phyloP scores from a whole-genome alignment of 768 basidiomycete genomes.

The Tricholoma bakamatsutake region DNA sequence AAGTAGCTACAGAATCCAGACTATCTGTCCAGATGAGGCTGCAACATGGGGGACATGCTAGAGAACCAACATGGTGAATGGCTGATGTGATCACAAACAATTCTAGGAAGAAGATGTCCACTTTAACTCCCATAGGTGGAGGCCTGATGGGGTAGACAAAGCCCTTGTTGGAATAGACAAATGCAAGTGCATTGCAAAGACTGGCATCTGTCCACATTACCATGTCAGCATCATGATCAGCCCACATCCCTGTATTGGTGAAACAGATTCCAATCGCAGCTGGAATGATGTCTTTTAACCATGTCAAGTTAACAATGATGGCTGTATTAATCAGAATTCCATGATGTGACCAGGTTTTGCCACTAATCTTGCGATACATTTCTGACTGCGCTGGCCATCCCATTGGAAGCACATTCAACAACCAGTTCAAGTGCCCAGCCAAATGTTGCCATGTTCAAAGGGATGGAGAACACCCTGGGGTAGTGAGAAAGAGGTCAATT shows the following conservation, averaged over 20 bases:
- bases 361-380: no score
- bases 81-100: slow-evolving; percentile 2
- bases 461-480: no score
- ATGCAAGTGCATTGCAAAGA: background rate
- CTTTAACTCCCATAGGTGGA: background rate
- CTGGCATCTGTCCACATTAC: slow-evolving; percentile 2
- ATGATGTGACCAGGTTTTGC: no score
- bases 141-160: background rate
- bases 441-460: no score
- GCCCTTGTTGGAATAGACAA: background rate
- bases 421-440: no score
- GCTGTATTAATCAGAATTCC: no score
- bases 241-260: background rate
- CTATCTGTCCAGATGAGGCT: slow-evolving; percentile 15
- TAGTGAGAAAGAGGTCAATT: no score
- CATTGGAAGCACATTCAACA: no score
- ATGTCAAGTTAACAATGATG: background rate
- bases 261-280: background rate
- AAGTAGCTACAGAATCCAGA: slow-evolving; percentile 9
- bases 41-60: slow-evolving; percentile 5
- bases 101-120: slow-evolving; percentile 4
- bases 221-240: background rate
- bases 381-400: no score
- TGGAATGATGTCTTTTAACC: background rate
- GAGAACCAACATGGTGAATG: slow-evolving; percentile 1